Conservation (phyloP, 2,329 filamentous ascomycete genomes). For the Huntiella abstrusa region DNA sequence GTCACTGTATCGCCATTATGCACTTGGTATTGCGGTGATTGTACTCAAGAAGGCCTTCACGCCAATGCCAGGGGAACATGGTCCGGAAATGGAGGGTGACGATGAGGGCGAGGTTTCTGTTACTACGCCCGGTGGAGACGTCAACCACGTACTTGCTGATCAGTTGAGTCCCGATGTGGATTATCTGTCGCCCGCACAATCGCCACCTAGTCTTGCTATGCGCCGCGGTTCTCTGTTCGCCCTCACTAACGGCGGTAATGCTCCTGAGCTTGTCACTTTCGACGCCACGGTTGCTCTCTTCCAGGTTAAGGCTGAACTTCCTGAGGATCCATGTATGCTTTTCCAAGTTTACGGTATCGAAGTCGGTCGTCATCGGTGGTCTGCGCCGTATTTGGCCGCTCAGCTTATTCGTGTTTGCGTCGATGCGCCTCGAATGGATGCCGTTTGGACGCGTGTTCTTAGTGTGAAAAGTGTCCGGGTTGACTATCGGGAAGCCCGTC, state of each 20-base stretch:
- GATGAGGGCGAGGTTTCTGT: not conserved
- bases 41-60: slow-evolving; percentile 33
- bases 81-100: slow-evolving; percentile 5
- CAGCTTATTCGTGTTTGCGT: slow-evolving; percentile 72
- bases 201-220: slow-evolving; percentile 7
- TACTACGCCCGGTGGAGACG: not conserved
- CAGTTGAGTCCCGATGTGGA: slow-evolving; percentile 13
- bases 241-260: not conserved
- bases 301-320: slow-evolving; percentile 78
- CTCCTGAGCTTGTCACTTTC: slow-evolving; percentile 53
- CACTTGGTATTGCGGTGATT: slow-evolving; percentile 60
- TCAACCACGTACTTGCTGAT: slow-evolving; percentile 11
- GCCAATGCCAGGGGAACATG: slow-evolving; percentile 11
- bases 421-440: slow-evolving; percentile 63
- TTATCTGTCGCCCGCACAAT: slow-evolving; percentile 21
- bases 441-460: slow-evolving; percentile 70
- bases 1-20: slow-evolving; percentile 85
- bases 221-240: slow-evolving; percentile 3
- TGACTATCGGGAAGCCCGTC: slow-evolving; percentile 60
- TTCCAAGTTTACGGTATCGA: slow-evolving; percentile 71
- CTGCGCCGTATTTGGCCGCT: slow-evolving; percentile 59
- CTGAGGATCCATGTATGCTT: slow-evolving; percentile 79
- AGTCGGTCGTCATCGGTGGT: slow-evolving; percentile 71
- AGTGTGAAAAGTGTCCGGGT: slow-evolving; percentile 66
- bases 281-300: slow-evolving; percentile 68